Conservation (phyloP, 345 rosid species). For the Lagerstroemia speciosa region DNA sequence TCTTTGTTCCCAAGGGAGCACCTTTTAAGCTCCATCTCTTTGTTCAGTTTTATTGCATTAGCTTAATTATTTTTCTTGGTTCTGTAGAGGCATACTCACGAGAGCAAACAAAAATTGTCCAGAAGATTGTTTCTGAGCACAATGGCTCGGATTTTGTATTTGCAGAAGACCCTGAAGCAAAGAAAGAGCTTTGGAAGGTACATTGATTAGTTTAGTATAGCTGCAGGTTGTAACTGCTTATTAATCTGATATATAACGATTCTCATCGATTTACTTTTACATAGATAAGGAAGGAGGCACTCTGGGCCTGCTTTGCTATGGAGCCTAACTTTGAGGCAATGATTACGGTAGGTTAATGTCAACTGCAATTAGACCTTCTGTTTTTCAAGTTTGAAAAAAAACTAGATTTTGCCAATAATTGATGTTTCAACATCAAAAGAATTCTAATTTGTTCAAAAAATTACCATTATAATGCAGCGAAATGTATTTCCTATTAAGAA, state of each 20-base stretch:
- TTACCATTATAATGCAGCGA: too few species aligned
- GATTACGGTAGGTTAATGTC: constrained; percentile 49
- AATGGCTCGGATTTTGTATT: constrained; percentile 79
- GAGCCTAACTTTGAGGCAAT: constrained; percentile 73
- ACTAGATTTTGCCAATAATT: neutral
- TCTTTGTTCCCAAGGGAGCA: neutral
- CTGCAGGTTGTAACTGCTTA: neutral
- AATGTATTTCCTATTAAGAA: too few species aligned
- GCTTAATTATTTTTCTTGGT: constrained; percentile 11
- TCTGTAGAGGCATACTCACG: constrained; percentile 66
- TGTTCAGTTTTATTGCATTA: neutral
- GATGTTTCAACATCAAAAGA: neutral
- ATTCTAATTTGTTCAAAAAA: neutral
- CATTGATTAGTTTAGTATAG: constrained; percentile 6
- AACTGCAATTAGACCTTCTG: neutral
- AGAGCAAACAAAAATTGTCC: constrained; percentile 75
- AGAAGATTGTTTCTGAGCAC: constrained; percentile 72
- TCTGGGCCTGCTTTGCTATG: constrained; percentile 92
- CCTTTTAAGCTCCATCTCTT: neutral
- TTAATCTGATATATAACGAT: neutral
- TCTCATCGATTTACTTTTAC: constrained; percentile 1
- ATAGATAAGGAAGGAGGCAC: constrained; percentile 89
- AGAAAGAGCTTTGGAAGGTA: constrained; percentile 93
- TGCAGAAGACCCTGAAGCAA: constrained; percentile 76
- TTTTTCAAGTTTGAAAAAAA: neutral